A percentile compares a stretch with the other conserved stretches of the same genome.
phyloP scores from a whole-genome alignment of 2,329 filamentous ascomycete species.

The Colletotrichum karsti region DNA sequence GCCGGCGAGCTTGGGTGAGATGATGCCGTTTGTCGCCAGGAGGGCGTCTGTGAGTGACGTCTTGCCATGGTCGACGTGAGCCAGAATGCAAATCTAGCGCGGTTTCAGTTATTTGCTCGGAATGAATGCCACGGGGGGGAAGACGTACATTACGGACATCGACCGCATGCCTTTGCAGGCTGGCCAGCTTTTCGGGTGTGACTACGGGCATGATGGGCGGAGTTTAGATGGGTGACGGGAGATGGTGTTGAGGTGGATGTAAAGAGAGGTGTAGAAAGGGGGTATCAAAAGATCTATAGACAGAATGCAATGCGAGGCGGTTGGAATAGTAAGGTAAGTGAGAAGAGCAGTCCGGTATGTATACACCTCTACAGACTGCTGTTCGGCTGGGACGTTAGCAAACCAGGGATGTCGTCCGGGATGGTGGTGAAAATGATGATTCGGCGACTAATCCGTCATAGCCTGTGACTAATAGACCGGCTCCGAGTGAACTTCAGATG shows the following conservation, averaged over 20 bases:
- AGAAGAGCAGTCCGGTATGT: not conserved
- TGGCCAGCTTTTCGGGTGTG: conserved; percentile 86
- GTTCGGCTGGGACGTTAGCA: not conserved
- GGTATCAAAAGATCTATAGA: conserved; percentile 23
- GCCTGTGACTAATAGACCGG: conserved; percentile 22
- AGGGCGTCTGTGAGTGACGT: conserved; percentile 96
- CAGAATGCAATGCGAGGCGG: conserved; percentile 5
- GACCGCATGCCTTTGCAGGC: conserved; percentile 86
- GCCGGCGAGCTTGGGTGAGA: conserved; percentile 95
- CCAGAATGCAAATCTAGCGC: conserved; percentile 87
- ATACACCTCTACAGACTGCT: not conserved
- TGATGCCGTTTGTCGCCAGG: conserved; percentile 98
- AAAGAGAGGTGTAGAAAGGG: not conserved
- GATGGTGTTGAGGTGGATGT: not conserved
- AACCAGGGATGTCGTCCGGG: not conserved
- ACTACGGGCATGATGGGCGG: conserved; percentile 83
- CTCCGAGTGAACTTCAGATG: not conserved
- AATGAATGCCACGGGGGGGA: conserved; percentile 26
- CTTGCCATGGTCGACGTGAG: conserved; percentile 98
- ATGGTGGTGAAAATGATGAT: conserved; percentile 5
- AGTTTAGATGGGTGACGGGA: not conserved
- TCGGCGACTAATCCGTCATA: conserved; percentile 1
- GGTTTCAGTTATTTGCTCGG: conserved; percentile 26
- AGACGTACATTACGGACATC: conserved; percentile 85
- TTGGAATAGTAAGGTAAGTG: not conserved